phyloP scores from a whole-genome alignment of 2,329 filamentous ascomycete species.

The Diaporthe amygdali region DNA sequence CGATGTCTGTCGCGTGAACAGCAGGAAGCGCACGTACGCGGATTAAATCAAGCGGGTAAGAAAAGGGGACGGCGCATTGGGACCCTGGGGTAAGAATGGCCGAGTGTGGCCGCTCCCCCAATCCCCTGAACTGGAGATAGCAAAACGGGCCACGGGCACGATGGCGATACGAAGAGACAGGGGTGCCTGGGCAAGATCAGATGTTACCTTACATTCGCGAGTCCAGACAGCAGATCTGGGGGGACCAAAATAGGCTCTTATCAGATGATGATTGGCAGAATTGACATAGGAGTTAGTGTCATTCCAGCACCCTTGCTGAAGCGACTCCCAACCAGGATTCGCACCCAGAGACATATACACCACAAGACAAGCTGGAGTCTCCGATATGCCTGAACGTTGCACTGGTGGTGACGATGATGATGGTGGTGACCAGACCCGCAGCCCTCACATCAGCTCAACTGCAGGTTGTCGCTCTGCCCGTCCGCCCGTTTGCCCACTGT shows the following conservation, averaged over 20 bases:
- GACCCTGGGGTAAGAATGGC: not conserved
- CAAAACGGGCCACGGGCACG: not conserved
- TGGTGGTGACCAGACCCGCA: no score
- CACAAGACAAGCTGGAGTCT: no score
- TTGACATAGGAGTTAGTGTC: not conserved
- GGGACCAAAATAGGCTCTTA: conserved; percentile 1
- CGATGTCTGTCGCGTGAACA: not conserved
- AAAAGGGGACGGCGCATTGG: conserved; percentile 11
- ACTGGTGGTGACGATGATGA: no score
- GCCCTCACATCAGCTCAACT: no score
- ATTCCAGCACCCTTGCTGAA: not conserved
- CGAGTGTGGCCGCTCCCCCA: not conserved
- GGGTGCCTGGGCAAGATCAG: conserved; percentile 11
- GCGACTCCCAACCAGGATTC: no score
- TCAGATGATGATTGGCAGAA: not conserved
- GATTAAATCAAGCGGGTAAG: not conserved
- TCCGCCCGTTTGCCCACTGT: no score
- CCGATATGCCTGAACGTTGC: not conserved
- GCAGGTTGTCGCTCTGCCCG: no score
- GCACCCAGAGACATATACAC: no score
- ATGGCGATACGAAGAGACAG: conserved; percentile 9
- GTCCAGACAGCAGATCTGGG: not conserved
- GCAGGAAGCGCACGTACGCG: not conserved
- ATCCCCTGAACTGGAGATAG: not conserved
- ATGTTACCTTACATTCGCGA: conserved; percentile 15